Percentiles rank a stretch among this genome's conserved stretches.
Evolutionary conservation across 352 stramenopile species (phyloP).

Genomic region (Globisporangium alternatum): DNA sequence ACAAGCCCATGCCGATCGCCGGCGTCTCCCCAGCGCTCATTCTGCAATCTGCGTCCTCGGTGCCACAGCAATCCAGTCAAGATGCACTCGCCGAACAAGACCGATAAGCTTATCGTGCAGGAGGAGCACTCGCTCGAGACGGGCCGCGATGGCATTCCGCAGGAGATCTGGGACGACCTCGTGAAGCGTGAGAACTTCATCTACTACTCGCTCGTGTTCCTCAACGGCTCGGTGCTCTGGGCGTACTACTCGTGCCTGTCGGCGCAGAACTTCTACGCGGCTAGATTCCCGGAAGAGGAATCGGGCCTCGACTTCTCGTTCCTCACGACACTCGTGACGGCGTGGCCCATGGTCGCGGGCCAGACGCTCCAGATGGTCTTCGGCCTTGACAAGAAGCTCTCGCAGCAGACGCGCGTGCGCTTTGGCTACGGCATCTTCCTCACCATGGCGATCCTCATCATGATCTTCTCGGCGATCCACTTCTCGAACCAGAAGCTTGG

Average conservation of each 20-base stretch:
- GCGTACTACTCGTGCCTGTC: constrained; percentile 79
- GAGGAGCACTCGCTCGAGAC: constrained; percentile 21
- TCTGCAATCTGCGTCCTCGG: background rate
- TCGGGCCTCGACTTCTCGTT: constrained; percentile 60
- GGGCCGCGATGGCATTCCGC: constrained; percentile 43
- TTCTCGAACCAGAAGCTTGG: constrained; percentile 48
- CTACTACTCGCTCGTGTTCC: constrained; percentile 70
- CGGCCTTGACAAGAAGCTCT: constrained; percentile 58
- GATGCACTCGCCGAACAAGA: constrained; percentile 27
- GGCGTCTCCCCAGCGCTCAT: background rate
- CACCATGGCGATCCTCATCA: constrained; percentile 49
- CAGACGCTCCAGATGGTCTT: constrained; percentile 55
- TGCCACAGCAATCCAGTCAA: background rate
- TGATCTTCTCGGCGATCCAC: constrained; percentile 56
- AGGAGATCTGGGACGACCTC: constrained; percentile 63
- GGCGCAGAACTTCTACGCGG: constrained; percentile 61
- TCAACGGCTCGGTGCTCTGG: constrained; percentile 71
- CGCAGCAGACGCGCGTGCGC: constrained; percentile 38
- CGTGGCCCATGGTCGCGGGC: constrained; percentile 57
- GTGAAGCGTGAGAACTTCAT: constrained; percentile 46
- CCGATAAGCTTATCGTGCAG: constrained; percentile 39
- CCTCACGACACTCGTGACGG: constrained; percentile 54
- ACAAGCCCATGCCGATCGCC: background rate
- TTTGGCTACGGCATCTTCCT: constrained; percentile 57
- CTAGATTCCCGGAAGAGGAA: constrained; percentile 44